These are phyloP conservation scores for Camellia sinensis DNA, from an alignment of 148 eudicot species.

Conservation along the genomic window DNA sequence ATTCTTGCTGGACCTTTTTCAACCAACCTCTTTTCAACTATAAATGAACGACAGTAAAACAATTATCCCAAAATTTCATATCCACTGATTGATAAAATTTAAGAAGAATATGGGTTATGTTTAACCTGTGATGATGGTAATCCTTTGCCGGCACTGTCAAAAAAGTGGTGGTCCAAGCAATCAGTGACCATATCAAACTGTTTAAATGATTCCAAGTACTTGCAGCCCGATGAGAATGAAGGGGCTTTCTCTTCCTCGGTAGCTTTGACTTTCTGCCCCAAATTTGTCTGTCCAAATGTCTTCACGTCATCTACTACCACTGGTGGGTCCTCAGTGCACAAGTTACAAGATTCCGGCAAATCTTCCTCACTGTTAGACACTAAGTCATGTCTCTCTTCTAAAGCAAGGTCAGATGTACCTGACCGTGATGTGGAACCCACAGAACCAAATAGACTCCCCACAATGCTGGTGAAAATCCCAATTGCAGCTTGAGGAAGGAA, in stretches of 20 bases:
- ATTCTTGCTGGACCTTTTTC: constrained; percentile 90
- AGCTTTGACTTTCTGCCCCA: constrained; percentile 24
- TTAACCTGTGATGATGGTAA: constrained; percentile 52
- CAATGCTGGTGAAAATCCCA: constrained; percentile 51
- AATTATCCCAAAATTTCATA: not conserved
- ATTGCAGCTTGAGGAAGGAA: constrained; percentile 62
- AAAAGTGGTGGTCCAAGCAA: constrained; percentile 85
- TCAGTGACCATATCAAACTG: constrained; percentile 76
- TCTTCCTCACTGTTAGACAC: constrained; percentile 34
- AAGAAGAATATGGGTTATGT: not conserved
- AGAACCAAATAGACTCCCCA: constrained; percentile 47
- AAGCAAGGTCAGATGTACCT: constrained; percentile 25
- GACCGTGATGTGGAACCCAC: constrained; percentile 39
- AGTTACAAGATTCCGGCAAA: constrained; percentile 35
- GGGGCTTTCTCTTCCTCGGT: constrained; percentile 23
- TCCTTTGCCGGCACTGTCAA: constrained; percentile 48
- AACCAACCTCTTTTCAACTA: constrained; percentile 74
- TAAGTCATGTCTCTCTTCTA: constrained; percentile 26
- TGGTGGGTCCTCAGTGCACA: constrained; percentile 16
- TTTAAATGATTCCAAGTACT: constrained; percentile 30
- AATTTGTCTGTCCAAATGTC: constrained; percentile 26
- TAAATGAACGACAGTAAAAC: constrained; percentile 8
- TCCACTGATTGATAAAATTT: not conserved
- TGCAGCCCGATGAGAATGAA: constrained; percentile 18
- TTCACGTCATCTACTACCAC: constrained; percentile 25